Evolutionary conservation across 139 green algal species (phyloP), one percentile per base, ranked within the genome.

Genomic region (Picochlorum costavermella): DNA sequence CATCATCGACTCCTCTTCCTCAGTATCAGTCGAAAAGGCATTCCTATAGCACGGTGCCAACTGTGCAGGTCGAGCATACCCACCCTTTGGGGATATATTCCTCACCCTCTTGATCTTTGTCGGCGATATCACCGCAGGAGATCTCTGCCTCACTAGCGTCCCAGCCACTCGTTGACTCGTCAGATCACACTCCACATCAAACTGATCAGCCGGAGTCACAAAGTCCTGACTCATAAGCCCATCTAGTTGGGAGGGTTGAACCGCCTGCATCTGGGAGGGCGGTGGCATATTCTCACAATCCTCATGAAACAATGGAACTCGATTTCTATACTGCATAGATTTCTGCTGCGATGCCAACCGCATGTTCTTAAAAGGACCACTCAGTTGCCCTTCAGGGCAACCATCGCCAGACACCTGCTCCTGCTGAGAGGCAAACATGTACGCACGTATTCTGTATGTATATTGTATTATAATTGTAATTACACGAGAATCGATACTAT

Each of bases 201-300:
- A 72, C 64, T 80, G 79, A 29, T 84, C 80, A 11, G 63, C 68
- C 16, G 80, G 80, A 0, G 80, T 86, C 29, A 82, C 69, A 53
- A 74, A 86, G 56, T 86, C 80, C 46, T 75, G 80, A 2, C 75
- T 80, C 23, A 70, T 53, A 5, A 53, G 16, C n/a, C 46, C 46
- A 53, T 53, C 46, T 13, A 40, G 33, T 11, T 40, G 33, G 11
- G 33, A 40, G 33, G 33, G 33, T 2, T 40, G 33, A 40, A 40
- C 33, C 33, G 33, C 33, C 33, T 40, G 33, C 33, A 40, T 40
- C 33, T 40, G 33, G 33, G 33, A 40, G 6, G 33, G 33, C 9
- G 33, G 33, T 40, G 33, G 33, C 33, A 40, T 40, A 40, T 40
- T 40, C 33, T 40, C 33, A 40, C 8, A 40, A 40, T 40, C 33